Conservation (phyloP, 768 basidiomycete species). For the Cubamyces lactineus region DNA sequence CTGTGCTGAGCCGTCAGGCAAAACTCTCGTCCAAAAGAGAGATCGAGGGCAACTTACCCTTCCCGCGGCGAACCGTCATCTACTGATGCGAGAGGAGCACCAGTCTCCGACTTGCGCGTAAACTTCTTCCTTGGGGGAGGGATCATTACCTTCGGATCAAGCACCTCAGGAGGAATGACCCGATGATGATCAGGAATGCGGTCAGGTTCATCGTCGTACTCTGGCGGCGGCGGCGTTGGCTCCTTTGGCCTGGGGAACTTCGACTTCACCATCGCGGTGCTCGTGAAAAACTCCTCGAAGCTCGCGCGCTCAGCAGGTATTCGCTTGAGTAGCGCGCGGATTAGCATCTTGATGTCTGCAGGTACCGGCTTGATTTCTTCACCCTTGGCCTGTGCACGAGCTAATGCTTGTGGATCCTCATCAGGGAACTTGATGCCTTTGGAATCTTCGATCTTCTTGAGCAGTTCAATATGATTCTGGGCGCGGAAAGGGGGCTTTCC, state of each 20-base stretch:
- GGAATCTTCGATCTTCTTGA: slow-evolving; percentile 91
- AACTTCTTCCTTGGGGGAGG: slow-evolving; percentile 84
- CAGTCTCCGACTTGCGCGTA: slow-evolving; percentile 39
- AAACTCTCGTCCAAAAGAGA: too few species aligned
- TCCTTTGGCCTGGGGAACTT: slow-evolving; percentile 66
- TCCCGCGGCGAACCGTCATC: background rate
- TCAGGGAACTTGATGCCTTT: slow-evolving; percentile 94
- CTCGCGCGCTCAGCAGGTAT: slow-evolving; percentile 82
- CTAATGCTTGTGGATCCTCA: slow-evolving; percentile 65
- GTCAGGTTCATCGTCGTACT: slow-evolving; percentile 36
- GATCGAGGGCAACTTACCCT: background rate
- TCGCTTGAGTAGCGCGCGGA: slow-evolving; percentile 81
- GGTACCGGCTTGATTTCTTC: slow-evolving; percentile 66
- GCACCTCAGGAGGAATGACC: slow-evolving; percentile 76
- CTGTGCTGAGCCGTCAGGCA: background rate
- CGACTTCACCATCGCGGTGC: slow-evolving; percentile 72
- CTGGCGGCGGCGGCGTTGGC: slow-evolving; percentile 36
- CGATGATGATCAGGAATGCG: slow-evolving; percentile 73
- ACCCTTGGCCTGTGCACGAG: slow-evolving; percentile 48
- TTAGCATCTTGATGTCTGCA: slow-evolving; percentile 84
- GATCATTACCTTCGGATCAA: slow-evolving; percentile 80
- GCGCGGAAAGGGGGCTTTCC: slow-evolving; percentile 95
- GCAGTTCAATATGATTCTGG: slow-evolving; percentile 92
- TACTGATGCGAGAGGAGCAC: background rate
- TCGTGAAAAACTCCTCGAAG: slow-evolving; percentile 92